Percentiles rank a stretch among this genome's conserved stretches.
phyloP scores from a whole-genome alignment of 1,284 basidiomycete species.

The Volvariella volvacea region DNA sequence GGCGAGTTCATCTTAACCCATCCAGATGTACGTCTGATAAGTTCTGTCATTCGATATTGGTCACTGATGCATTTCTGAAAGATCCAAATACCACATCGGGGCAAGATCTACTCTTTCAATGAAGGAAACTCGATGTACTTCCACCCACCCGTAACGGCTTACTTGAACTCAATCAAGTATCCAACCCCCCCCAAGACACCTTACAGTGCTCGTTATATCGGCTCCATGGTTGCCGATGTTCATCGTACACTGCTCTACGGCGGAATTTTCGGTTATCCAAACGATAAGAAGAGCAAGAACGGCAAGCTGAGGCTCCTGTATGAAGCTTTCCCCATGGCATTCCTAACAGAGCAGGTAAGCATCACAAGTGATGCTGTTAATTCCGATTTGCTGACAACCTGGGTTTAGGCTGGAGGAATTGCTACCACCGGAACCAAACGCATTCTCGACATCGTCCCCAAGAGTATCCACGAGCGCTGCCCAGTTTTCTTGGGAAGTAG shows the following conservation, averaged over 20 bases:
- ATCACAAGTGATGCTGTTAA: neutral
- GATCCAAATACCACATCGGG: slow-evolving; percentile 90
- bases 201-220: slow-evolving; percentile 94
- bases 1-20: slow-evolving; percentile 99
- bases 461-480: slow-evolving; percentile 87
- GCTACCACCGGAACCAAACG: slow-evolving; percentile 92
- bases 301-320: slow-evolving; percentile 95
- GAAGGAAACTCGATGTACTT: slow-evolving; percentile 98
- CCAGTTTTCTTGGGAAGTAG: slow-evolving; percentile 92
- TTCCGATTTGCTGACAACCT: slow-evolving; percentile 5
- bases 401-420: slow-evolving; percentile 80
- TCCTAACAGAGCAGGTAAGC: slow-evolving; percentile 85
- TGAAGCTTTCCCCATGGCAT: slow-evolving; percentile 99
- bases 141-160: slow-evolving; percentile 78
- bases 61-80: slow-evolving; percentile 18
- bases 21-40: slow-evolving; percentile 65
- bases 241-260: slow-evolving; percentile 97
- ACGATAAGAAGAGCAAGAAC: slow-evolving; percentile 95
- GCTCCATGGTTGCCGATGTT: slow-evolving; percentile 98
- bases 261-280: slow-evolving; percentile 98
- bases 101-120: slow-evolving; percentile 99
- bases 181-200: slow-evolving; percentile 71
- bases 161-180: slow-evolving; percentile 95
- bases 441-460: slow-evolving; percentile 91
- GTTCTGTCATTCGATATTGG: slow-evolving; percentile 3